Evolutionary conservation across 2,329 filamentous ascomycete genomes (phyloP), one percentile per base, ranked within the genome.

Genomic region (Alternaria atra): DNA sequence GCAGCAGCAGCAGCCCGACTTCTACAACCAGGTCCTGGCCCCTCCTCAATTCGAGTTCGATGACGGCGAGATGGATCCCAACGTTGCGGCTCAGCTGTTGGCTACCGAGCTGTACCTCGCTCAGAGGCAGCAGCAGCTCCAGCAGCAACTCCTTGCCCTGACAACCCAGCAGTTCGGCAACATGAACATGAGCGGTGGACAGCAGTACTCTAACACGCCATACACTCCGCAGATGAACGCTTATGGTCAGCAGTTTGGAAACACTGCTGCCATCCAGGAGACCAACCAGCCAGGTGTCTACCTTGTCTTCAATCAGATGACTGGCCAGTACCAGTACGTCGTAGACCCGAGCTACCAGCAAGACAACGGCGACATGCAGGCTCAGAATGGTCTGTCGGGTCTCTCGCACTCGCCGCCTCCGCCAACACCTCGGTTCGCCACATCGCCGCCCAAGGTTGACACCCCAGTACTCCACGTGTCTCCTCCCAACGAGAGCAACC

Each of bases 101-200:
- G 91, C 93, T 58, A 96, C 93, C 73, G 97, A 97, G 79, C 83
- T 95, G 77, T 97, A 96, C 75, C 86, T 99, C 52, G 93, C 93
- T 40, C 93, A 97, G 76, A 94, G 97, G 81, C 94, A 98, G 81
- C 93, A 97, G 82, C 91, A 92, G 66, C 88, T 98, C 53, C 94
- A 98, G 81, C 94, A 97, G 81, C 93, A 98, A 81, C 86, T 98
- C 68, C 87, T 93, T 69, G 91, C 84, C 67, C 89, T 97, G 25
- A 95, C 94, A 73, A 74, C 74, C n/a, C 75, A 78, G 66, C 75
- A 77, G 65, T 77, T 77, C 46, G 71, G 72, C 47, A 88, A 87
- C 67, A 83, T 97, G 80, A 93, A 85, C 78, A 77, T 97, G 60
- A 89, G 85, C 74, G 73, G 66, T 42, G 65, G 68, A 65, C 83